phyloP scores from a whole-genome alignment of 2,329 filamentous ascomycete species.

The Periconia macrospinosa region DNA sequence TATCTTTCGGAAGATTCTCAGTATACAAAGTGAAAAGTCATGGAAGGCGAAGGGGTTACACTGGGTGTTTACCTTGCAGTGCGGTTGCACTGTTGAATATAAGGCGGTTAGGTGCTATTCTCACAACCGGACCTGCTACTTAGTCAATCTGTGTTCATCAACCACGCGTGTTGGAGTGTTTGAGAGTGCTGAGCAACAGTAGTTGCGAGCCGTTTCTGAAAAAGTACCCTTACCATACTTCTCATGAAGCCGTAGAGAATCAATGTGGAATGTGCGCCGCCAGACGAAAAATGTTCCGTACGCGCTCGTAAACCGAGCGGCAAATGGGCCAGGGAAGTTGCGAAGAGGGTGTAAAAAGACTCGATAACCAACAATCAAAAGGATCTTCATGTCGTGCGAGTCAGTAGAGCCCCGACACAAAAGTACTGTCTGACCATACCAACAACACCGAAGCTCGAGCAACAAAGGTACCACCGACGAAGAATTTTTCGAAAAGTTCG shows the following conservation, averaged over 20 bases:
- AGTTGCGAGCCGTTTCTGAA: no score
- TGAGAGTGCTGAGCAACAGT: neutral
- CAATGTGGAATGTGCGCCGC: conserved; percentile 70
- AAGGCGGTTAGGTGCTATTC: conserved; percentile 73
- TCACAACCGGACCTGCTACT: conserved; percentile 51
- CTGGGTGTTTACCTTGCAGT: conserved; percentile 39
- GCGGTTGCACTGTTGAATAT: conserved; percentile 68
- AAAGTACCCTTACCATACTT: conserved; percentile 57
- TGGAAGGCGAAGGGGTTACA: neutral
- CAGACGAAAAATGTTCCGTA: conserved; percentile 63
- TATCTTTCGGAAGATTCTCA: conserved; percentile 29
- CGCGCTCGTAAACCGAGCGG: conserved; percentile 15
- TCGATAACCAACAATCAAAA: conserved; percentile 8
- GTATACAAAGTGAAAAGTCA: no score
- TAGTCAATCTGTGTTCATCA: neutral
- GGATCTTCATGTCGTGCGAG: neutral
- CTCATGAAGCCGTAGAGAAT: conserved; percentile 60
- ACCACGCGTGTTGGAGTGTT: neutral
- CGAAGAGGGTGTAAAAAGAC: conserved; percentile 33
- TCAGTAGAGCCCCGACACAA: no score
- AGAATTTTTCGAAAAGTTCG: no score
- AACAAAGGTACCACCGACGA: no score
- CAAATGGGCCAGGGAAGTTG: conserved; percentile 37
- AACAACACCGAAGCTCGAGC: no score
- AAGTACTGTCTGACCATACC: no score